Evolutionary conservation across 2,329 filamentous ascomycete genomes (phyloP), one percentile per base, ranked within the genome.

Genomic region (Colletotrichum viniferum): DNA sequence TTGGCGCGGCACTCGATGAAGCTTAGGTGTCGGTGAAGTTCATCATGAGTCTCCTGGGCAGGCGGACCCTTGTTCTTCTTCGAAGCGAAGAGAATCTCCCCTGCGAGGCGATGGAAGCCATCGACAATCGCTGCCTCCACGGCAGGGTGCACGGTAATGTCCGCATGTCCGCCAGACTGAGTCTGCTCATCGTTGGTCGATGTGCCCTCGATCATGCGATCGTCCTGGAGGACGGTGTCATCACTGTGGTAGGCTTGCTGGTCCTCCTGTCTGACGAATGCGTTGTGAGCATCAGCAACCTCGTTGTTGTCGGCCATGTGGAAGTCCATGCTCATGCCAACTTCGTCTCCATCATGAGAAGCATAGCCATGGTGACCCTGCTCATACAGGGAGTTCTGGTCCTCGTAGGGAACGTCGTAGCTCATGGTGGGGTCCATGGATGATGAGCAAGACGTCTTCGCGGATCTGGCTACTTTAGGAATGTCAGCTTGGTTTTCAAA

Each of bases 131-230:
- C 0, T 21, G 43, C 43, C 43, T 52, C 43, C 43, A 21, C n/a
- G 43, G n/a, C n/a, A 0, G 43, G 43, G 2, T 52, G n/a, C n/a
- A n/a, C n/a, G n/a, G n/a, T n/a, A n/a, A n/a, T n/a, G n/a, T n/a
- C n/a, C n/a, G n/a, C n/a, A n/a, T n/a, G n/a, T n/a, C n/a, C n/a
- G n/a, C n/a, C n/a, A n/a, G n/a, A n/a, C n/a, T n/a, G 18, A 48
- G n/a, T 13, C 43, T 21, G 43, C 12, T 52, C 0, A 52, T 21
- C 10, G n/a, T 52, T 52, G n/a, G 4, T 13, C 4, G 43, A 52
- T 13, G 5, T 52, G 0, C 0, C 1, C 43, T 21, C 43, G 10
- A 24, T 1, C n/a, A 52, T 52, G n/a, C 12, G 43, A 0, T 52
- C 5, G n/a, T 52, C n/a, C 43, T 52, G n/a, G n/a, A 1, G 0